phyloP scores from a whole-genome alignment of 805 yeast species.

The Hagleromyces aurorensis region DNA sequence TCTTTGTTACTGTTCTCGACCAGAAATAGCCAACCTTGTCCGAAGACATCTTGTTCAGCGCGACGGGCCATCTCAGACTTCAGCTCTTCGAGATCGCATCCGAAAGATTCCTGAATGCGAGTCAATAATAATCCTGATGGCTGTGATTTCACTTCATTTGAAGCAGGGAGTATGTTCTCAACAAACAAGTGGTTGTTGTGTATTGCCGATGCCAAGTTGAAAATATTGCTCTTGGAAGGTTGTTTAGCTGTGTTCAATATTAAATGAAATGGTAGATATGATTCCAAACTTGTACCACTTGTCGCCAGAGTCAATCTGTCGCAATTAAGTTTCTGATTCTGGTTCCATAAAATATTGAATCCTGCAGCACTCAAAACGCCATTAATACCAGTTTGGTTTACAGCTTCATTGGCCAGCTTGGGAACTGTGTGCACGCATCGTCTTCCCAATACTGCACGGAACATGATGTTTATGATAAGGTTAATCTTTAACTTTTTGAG shows the following conservation, averaged over 20 bases:
- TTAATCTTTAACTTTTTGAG: too few relatives aligned
- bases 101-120: constrained; percentile 31
- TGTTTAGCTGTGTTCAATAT: constrained; percentile 57
- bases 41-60: constrained; percentile 39
- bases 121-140: constrained; percentile 33
- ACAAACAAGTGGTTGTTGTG: constrained; percentile 89
- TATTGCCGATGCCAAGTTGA: constrained; percentile 84
- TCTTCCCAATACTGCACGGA: constrained; percentile 14
- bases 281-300: constrained; percentile 72
- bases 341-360: constrained; percentile 68
- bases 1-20: constrained; percentile 59
- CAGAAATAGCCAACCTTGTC: constrained; percentile 72
- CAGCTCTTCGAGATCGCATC: constrained; percentile 39
- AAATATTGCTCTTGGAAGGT: constrained; percentile 55
- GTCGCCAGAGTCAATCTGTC: constrained; percentile 56
- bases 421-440: constrained; percentile 31
- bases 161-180: constrained; percentile 38
- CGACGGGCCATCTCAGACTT: constrained; percentile 40
- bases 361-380: constrained; percentile 38
- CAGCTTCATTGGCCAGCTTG: constrained; percentile 15
- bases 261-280: constrained; percentile 66
- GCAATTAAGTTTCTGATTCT: constrained; percentile 63
- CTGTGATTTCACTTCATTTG: constrained; percentile 13
- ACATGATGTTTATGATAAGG: too few relatives aligned
- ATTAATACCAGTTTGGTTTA: constrained; percentile 24